Conservation (phyloP, 345 rosid species). For the Citrus glauca region DNA sequence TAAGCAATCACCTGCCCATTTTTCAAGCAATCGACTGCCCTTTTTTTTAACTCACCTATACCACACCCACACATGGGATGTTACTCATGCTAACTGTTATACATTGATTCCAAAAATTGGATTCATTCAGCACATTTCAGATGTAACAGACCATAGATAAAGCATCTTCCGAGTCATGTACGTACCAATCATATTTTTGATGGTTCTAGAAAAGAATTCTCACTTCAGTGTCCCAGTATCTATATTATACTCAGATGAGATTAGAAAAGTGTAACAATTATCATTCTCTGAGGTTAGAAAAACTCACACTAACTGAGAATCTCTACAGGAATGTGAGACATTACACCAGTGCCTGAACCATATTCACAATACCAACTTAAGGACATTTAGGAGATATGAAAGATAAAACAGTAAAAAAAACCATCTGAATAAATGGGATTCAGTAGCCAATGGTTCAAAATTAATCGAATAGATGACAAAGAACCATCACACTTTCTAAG, state of each 20-base stretch:
- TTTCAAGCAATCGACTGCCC: neutral
- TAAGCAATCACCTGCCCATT: neutral
- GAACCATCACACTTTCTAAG: neutral
- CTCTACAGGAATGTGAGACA: constrained; percentile 51
- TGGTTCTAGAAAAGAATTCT: neutral
- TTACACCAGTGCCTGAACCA: constrained; percentile 63
- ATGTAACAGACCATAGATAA: neutral
- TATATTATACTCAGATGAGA: constrained; percentile 7
- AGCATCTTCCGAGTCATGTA: constrained; percentile 1
- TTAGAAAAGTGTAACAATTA: constrained; percentile 7
- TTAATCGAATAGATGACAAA: neutral
- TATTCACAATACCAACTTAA: constrained; percentile 43
- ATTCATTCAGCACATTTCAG: neutral
- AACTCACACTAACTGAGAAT: constrained; percentile 56
- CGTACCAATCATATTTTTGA: neutral
- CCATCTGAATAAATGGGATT: neutral
- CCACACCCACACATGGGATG: neutral
- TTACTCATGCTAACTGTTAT: neutral
- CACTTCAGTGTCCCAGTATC: constrained; percentile 4
- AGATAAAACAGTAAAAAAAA: neutral
- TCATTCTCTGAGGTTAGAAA: constrained; percentile 41
- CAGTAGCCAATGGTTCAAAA: neutral
- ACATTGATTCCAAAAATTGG: neutral
- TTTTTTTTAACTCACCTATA: neutral
- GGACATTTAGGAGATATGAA: constrained; percentile 18